Percentiles rank a stretch among this genome's conserved stretches.
These are phyloP conservation scores for Colletotrichum simmondsii DNA, from an alignment of 2,329 filamentous ascomycete species.

Conservation along the genomic window DNA sequence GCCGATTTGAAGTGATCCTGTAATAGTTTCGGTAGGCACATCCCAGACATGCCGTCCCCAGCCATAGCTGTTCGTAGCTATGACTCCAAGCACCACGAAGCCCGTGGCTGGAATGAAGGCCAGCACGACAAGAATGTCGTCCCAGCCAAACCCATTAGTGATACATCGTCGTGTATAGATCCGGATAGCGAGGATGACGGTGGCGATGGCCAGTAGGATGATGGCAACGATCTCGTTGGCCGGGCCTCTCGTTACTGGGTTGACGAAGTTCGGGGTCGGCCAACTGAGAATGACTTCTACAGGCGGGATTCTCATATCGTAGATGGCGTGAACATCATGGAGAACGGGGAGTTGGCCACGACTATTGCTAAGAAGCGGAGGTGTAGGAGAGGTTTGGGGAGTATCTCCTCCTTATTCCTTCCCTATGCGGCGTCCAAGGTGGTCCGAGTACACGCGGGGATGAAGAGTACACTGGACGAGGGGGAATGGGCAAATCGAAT, in stretches of 20 bases:
- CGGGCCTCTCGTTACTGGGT: constrained; percentile 45
- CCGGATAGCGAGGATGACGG: constrained; percentile 45
- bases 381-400: background rate
- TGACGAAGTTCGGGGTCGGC: constrained; percentile 45
- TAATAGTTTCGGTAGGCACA: constrained; percentile 37
- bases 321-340: constrained; percentile 24
- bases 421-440: background rate
- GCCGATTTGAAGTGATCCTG: constrained; percentile 41
- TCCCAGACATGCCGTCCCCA: constrained; percentile 50
- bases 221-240: constrained; percentile 41
- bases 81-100: constrained; percentile 44
- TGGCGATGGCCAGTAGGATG: constrained; percentile 42
- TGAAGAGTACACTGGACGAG: constrained; percentile 7
- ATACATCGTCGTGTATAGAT: constrained; percentile 48
- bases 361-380: background rate
- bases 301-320: constrained; percentile 37
- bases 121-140: constrained; percentile 49
- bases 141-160: constrained; percentile 47
- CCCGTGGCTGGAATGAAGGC: constrained; percentile 48
- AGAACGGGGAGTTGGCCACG: background rate
- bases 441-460: background rate
- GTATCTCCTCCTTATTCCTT: constrained; percentile 16
- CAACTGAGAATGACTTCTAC: constrained; percentile 40
- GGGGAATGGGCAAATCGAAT: constrained; percentile 9
- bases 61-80: constrained; percentile 40